phyloP scores from a whole-genome alignment of 495 filamentous ascomycete species.

The Talaromyces borbonicus region DNA sequence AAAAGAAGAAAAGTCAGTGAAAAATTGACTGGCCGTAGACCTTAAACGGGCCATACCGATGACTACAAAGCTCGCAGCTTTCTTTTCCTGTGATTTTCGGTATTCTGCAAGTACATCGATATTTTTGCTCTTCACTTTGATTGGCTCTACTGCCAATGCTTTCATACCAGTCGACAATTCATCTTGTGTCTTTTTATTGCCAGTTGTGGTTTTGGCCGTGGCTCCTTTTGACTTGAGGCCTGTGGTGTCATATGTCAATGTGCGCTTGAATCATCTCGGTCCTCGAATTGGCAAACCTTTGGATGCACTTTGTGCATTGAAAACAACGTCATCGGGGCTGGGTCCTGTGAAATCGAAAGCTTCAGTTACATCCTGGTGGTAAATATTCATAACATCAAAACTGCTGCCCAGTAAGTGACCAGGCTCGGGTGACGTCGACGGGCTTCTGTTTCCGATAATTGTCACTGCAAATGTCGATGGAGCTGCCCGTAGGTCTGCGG shows the following conservation, averaged over 20 bases:
- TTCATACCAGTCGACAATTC: constrained; percentile 41
- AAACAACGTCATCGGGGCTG: constrained; percentile 87
- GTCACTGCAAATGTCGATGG: constrained; percentile 63
- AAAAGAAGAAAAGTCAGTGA: no score
- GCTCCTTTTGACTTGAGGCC: constrained; percentile 40
- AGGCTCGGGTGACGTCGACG: constrained; percentile 25
- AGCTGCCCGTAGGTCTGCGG: constrained; percentile 23
- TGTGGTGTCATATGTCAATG: constrained; percentile 32
- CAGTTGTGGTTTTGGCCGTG: constrained; percentile 27
- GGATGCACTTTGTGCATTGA: constrained; percentile 64
- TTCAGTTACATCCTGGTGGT: constrained; percentile 38
- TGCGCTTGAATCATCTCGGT: constrained; percentile 25
- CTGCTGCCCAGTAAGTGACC: constrained; percentile 27
- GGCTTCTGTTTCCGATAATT: constrained; percentile 43
- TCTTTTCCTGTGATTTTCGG: constrained; percentile 63
- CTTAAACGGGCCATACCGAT: no score
- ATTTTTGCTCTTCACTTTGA: constrained; percentile 73
- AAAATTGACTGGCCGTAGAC: no score
- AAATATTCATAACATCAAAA: constrained; percentile 44
- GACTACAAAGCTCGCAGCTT: constrained; percentile 86
- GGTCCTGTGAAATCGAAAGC: constrained; percentile 70
- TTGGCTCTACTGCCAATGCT: constrained; percentile 53
- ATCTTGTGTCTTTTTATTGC: constrained; percentile 30
- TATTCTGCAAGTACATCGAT: constrained; percentile 78
- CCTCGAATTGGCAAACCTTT: constrained; percentile 67